Base-by-base conservation (phyloP, 1,139 yeast species). In the Barnettozyma hawaiiensis region DNA sequence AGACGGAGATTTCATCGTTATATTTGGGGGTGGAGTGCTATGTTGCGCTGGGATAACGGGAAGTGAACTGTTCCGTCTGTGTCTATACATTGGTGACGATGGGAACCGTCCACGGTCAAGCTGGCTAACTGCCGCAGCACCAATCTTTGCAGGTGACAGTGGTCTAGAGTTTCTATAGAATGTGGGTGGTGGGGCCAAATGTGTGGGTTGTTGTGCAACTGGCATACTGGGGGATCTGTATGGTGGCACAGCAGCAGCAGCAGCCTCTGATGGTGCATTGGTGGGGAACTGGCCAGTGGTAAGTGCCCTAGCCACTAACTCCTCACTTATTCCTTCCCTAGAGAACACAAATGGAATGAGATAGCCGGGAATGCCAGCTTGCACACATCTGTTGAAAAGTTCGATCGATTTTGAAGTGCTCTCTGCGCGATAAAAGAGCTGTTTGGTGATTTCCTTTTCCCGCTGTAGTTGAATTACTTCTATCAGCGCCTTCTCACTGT, bases 391-490 rank as follows among this genome's bases (percentile, higher is more conserved):
- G 46, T 77, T 76, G 40, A 89, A 56, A 21, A 89, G 68, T 45
- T 78, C 80, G 34, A 83, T 64, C 31, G 84, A 76, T 46, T 75
- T 72, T 43, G 74, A 73, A 26, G 83, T 70, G 31, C 73, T 66
- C 58, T 89, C 96, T 29, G 82, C 66, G 45, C 74, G 75, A 59
- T 84, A 81, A 54, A 71, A 82, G 52, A 85, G 95, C 60, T 89
- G 97, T 52, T 82, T 82, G 1, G 97, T 85, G 33, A 75, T 71
- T 60, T 90, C 97, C 57, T 85, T 95, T 59, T 86, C 94, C 3
- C 78, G 66, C 45, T 81, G 75, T 24, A 86, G 70, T 34, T 73
- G 73, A 35, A 89, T 65, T 0, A 90, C 78, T 51, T 78, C 81
- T 22, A 73, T 61, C 31, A 81, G 70, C 3, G 94, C 74, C 19